Evolutionary conservation across 2,329 filamentous ascomycete species (phyloP).

Genomic region (Aureobasidium sp.): DNA sequence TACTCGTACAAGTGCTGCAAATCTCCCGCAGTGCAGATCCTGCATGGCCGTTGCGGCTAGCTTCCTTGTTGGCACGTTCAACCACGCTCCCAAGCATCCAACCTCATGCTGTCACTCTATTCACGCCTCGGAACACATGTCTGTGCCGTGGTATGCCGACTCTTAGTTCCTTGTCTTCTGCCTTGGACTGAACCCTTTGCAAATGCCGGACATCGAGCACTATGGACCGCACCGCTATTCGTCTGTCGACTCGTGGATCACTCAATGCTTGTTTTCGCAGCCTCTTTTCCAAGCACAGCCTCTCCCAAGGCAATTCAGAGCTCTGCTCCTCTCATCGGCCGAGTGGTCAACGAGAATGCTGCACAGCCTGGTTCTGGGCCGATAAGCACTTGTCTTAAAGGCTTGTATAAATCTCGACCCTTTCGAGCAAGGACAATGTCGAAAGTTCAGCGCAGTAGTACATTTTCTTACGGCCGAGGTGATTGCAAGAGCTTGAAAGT

Average conservation of each 20-base stretch:
- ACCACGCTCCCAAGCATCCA: background rate
- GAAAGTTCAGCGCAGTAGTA: background rate
- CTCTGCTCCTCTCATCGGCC: background rate
- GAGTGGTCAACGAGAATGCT: background rate
- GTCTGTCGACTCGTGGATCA: background rate
- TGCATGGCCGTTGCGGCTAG: constrained; percentile 2
- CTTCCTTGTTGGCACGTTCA: background rate
- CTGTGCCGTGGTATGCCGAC: background rate
- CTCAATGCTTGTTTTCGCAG: background rate
- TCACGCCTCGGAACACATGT: background rate
- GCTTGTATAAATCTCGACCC: background rate
- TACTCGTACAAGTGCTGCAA: background rate
- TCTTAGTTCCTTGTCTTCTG: background rate
- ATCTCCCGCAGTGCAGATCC: constrained; percentile 4
- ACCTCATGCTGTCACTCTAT: background rate
- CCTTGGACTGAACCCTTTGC: background rate
- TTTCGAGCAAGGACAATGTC: background rate
- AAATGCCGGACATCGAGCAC: constrained; percentile 2
- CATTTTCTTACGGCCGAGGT: background rate
- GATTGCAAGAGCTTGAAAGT: background rate
- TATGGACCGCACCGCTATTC: background rate
- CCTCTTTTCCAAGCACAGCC: background rate
- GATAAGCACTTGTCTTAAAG: background rate
- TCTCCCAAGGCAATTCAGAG: background rate
- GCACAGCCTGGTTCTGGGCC: too few relatives aligned